Conservation (phyloP, 2,329 filamentous ascomycete species). For the Claviceps pusilla region DNA sequence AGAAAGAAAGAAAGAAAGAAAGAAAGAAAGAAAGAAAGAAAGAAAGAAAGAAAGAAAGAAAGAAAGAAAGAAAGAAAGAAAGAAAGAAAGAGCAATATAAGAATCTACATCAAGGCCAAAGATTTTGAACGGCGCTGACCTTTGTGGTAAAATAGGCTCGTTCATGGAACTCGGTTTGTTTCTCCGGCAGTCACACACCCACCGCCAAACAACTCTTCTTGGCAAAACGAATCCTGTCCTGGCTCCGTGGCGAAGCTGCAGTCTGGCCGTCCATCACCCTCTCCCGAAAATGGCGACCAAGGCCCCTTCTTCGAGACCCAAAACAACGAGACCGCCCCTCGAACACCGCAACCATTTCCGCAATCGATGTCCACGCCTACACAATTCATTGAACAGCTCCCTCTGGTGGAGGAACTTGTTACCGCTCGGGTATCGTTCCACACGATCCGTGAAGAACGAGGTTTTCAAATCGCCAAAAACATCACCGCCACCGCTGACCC, state of each 20-base stretch:
- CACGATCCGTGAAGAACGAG: constrained; percentile 67
- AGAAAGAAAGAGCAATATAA: background rate
- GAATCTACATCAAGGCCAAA: background rate
- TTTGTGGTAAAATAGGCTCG: constrained; percentile 34
- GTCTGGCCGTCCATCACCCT: constrained; percentile 28
- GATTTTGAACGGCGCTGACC: background rate
- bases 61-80: background rate
- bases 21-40: no score
- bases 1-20: no score
- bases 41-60: no score
- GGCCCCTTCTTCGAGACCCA: constrained; percentile 16
- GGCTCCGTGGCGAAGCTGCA: constrained; percentile 27
- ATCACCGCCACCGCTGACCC: constrained; percentile 59
- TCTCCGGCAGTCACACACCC: constrained; percentile 30
- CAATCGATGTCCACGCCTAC: constrained; percentile 19
- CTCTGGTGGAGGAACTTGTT: constrained; percentile 48
- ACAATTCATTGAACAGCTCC: constrained; percentile 25
- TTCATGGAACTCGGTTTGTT: constrained; percentile 47
- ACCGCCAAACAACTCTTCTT: constrained; percentile 28
- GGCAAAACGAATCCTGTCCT: constrained; percentile 29
- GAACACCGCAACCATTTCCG: constrained; percentile 2
- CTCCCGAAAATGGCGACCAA: constrained; percentile 20
- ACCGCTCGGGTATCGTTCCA: constrained; percentile 74
- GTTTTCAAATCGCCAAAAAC: constrained; percentile 68
- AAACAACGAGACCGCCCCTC: constrained; percentile 19